Conservation (phyloP, 2,329 filamentous ascomycete species). For the Allantophomopsis lycopodina region DNA sequence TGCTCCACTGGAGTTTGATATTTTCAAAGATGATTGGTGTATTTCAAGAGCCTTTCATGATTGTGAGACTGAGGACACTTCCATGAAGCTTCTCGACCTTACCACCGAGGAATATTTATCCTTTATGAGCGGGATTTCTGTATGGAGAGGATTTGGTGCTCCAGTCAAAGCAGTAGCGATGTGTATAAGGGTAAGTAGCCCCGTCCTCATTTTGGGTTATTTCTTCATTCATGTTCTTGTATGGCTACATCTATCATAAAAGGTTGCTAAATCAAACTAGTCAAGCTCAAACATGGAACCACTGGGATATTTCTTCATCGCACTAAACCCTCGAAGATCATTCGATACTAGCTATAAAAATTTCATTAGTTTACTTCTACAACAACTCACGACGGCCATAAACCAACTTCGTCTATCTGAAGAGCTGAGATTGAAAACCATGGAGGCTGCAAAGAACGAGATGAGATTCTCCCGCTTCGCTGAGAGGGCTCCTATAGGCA, state of each 20-base stretch:
- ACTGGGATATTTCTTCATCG: conserved; percentile 55
- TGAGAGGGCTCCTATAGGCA: conserved; percentile 59
- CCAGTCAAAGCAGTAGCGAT: conserved; percentile 57
- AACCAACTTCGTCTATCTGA: conserved; percentile 54
- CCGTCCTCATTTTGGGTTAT: too few species aligned
- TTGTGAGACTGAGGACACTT: too few species aligned
- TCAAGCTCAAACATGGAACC: conserved; percentile 16
- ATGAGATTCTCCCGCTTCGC: conserved; percentile 57
- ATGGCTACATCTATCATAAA: conserved; percentile 53
- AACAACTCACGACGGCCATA: conserved; percentile 50
- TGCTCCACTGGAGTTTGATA: conserved; percentile 28
- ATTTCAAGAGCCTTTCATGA: too few species aligned
- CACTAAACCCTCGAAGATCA: conserved; percentile 55
- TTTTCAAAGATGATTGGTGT: too few species aligned
- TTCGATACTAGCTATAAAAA: conserved; percentile 62
- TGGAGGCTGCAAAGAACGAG: conserved; percentile 35
- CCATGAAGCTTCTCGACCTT: too few species aligned
- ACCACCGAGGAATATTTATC: too few species aligned
- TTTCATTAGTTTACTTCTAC: conserved; percentile 42
- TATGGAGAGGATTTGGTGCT: conserved; percentile 48
- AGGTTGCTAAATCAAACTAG: conserved; percentile 43
- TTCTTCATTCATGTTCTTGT: conserved; percentile 35
- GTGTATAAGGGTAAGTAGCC: conserved; percentile 28
- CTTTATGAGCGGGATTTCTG: too few species aligned
- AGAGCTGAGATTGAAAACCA: conserved; percentile 42